A percentile compares a stretch with the other conserved stretches of the same genome.
Conservation (phyloP, 331 rosid genomes). For the Pyrus hybrid region DNA sequence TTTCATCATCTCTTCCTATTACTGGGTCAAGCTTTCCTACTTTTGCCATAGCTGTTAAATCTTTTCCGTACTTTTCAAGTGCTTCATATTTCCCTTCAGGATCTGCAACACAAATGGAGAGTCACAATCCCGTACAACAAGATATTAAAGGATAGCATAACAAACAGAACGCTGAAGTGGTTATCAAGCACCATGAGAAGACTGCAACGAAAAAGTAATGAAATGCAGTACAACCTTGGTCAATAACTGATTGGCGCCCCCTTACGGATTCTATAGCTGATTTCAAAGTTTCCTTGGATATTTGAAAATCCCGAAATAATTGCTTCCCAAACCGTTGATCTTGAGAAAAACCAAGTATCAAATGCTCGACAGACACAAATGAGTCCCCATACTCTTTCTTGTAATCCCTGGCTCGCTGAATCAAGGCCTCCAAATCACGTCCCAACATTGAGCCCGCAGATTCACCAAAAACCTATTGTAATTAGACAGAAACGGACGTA, state of each 20-base stretch:
- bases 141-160: not conserved
- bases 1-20: conserved; percentile 98
- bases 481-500: conserved; percentile 6
- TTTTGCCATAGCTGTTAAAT: conserved; percentile 93
- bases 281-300: conserved; percentile 54
- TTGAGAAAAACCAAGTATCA: conserved; percentile 78
- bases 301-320: conserved; percentile 74
- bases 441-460: conserved; percentile 86
- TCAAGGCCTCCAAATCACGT: conserved; percentile 90
- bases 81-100: conserved; percentile 99
- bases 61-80: conserved; percentile 93
- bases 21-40: conserved; percentile 98
- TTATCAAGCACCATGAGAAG: not conserved
- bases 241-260: conserved; percentile 93
- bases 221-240: conserved; percentile 7
- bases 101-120: conserved; percentile 43
- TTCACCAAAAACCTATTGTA: conserved; percentile 74
- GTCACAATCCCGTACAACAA: not conserved
- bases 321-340: conserved; percentile 89
- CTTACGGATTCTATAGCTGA: conserved; percentile 80
- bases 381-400: conserved; percentile 94
- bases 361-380: conserved; percentile 92
- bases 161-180: not conserved
- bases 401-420: conserved; percentile 83
- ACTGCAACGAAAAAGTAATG: not conserved